phyloP scores from a whole-genome alignment of 2,329 filamentous ascomycete species.

The Penicillium digitatum region DNA sequence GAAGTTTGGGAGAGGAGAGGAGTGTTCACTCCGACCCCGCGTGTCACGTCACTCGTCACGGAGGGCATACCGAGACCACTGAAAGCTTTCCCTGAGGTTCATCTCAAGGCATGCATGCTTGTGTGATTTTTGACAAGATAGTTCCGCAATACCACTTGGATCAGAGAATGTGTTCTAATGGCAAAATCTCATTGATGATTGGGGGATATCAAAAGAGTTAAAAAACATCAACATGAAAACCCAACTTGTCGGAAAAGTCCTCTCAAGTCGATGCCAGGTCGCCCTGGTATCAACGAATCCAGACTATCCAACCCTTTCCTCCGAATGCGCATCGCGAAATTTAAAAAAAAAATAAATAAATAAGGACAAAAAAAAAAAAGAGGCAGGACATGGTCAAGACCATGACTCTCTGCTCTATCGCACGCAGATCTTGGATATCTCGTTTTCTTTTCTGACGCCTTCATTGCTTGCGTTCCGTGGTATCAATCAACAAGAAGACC shows the following conservation, averaged over 20 bases:
- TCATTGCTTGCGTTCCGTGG: constrained; percentile 31
- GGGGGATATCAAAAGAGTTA: constrained; percentile 25
- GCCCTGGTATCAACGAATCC: neutral
- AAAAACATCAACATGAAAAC: constrained; percentile 18
- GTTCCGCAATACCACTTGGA: neutral
- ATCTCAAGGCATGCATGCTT: neutral
- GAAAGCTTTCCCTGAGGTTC: neutral
- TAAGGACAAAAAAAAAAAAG: constrained; percentile 8
- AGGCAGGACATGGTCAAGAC: constrained; percentile 8
- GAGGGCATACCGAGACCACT: neutral
- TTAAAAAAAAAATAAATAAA: too few species aligned
- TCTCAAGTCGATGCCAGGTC: constrained; percentile 3
- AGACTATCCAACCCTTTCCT: constrained; percentile 9
- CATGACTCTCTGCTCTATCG: constrained; percentile 17
- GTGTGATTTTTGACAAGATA: neutral
- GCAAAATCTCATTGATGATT: constrained; percentile 25
- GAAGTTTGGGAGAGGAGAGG: neutral
- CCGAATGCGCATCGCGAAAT: constrained; percentile 3
- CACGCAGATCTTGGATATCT: constrained; percentile 28
- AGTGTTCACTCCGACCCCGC: constrained; percentile 10
- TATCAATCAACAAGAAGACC: constrained; percentile 25
- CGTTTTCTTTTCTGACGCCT: constrained; percentile 30
- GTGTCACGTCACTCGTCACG: constrained; percentile 9
- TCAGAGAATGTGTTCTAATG: constrained; percentile 10
- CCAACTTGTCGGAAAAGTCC: constrained; percentile 2